Base-by-base conservation (phyloP, 2,329 filamentous ascomycete species). In the Colletotrichum tamarilloi region DNA sequence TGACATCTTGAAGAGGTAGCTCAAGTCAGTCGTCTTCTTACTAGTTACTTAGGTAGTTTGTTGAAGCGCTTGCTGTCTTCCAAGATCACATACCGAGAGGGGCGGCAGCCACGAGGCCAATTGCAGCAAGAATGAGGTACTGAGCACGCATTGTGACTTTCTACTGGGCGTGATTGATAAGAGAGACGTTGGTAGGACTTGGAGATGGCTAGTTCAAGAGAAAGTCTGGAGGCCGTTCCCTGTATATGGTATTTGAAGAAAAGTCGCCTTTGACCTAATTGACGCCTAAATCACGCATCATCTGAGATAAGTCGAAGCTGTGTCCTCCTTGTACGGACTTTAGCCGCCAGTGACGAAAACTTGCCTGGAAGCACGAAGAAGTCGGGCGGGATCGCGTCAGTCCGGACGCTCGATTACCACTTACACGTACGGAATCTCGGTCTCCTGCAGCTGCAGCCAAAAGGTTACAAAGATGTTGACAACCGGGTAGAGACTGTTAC, bases 101-200 rank as follows among this genome's bases (percentile, higher is more conserved):
- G 19, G 67, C 67, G 5, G 67, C 67, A 3, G 30, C 30, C 8
- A 30, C 53, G 19, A 70, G 16, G 30, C 53, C 60, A 38, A 53
- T 11, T 1, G 28, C 53, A 9, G 60, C 67, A 8, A 70, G 28
- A 6, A 70, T 16, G 3, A 66, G 53, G 30, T 58, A 38, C 30
- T 70, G 67, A 30, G 38, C 26, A 56, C 67, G 67, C 67, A 70
- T 70, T 1, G 8, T 70, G 3, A 22, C 16, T 11, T 49, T 49
- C 3, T 9, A 8, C 19, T 49, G 42, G 19, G n/a, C 19, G 42
- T 49, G 3, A 4, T 49, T 8, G 9, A 22, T 8, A 8, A n/a
- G 0, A n/a, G 42, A 49, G 4, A n/a, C 4, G 7, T 3, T 22
- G 7, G 9, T 49, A 49, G 8, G 42, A 49, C 42, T 49, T n/a